phyloP scores from a whole-genome alignment of 352 stramenopile genomes.

The Phytophthora syringae region DNA sequence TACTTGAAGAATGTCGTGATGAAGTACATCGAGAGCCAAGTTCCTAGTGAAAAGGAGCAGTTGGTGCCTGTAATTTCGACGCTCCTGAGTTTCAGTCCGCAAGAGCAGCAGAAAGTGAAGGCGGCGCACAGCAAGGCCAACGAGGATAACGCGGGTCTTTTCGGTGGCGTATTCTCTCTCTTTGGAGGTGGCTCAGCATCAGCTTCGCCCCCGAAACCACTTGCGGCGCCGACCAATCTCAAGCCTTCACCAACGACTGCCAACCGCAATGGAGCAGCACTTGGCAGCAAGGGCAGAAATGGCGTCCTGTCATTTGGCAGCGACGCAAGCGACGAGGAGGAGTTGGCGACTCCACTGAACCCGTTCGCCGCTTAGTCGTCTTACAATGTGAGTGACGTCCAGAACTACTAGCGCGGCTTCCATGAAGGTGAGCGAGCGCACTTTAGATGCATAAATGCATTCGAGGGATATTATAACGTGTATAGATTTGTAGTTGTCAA shows the following conservation, averaged over 20 bases:
- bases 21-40: conserved; percentile 86
- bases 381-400: conserved; percentile 28
- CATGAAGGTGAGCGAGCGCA: conserved; percentile 12
- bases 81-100: conserved; percentile 73
- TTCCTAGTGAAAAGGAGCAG: conserved; percentile 74
- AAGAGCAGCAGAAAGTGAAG: conserved; percentile 69
- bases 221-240: conserved; percentile 57
- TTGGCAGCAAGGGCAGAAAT: conserved; percentile 43
- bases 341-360: conserved; percentile 56
- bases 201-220: conserved; percentile 51
- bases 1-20: conserved; percentile 89
- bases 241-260: conserved; percentile 38
- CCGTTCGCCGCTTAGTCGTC: conserved; percentile 59
- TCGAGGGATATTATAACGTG: conserved; percentile 24
- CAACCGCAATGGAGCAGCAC: conserved; percentile 27
- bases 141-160: conserved; percentile 50
- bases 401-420: conserved; percentile 21
- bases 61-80: conserved; percentile 83
- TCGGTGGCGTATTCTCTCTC: conserved; percentile 79
- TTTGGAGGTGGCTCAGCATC: conserved; percentile 49
- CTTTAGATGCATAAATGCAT: conserved; percentile 35
- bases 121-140: conserved; percentile 45
- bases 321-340: conserved; percentile 59
- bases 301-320: conserved; percentile 39
- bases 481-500: conserved; percentile 6